These are phyloP conservation scores for Aspergillus sclerotiicarbonarius DNA, from an alignment of 495 filamentous ascomycete genomes.

Conservation along the genomic window DNA sequence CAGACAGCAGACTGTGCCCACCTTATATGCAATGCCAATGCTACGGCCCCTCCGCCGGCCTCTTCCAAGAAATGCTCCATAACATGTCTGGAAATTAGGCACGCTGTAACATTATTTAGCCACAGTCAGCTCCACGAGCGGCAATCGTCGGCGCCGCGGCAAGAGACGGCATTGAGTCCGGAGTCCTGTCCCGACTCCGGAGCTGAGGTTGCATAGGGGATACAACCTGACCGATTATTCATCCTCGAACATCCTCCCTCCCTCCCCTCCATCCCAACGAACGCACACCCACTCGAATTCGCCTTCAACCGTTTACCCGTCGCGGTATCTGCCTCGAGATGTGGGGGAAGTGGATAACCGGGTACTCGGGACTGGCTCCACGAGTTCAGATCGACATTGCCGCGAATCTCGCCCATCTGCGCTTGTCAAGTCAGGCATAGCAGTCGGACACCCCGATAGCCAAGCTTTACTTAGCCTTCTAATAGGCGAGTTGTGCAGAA, in stretches of 20 bases:
- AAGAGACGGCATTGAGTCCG: constrained; percentile 1
- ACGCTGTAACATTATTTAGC: not conserved
- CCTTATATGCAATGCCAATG: not conserved
- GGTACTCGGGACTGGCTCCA: not conserved
- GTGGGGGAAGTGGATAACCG: not conserved
- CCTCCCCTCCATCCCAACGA: no score
- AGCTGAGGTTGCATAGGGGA: not conserved
- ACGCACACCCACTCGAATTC: not conserved
- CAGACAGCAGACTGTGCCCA: not conserved
- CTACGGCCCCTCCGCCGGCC: not conserved
- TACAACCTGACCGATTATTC: not conserved
- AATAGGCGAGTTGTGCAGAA: not conserved
- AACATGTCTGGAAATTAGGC: not conserved
- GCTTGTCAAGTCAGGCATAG: not conserved
- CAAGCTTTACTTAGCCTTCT: not conserved
- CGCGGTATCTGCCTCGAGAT: not conserved
- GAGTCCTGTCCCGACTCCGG: not conserved
- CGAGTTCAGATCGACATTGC: not conserved
- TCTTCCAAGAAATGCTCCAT: not conserved
- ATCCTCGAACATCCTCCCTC: no score
- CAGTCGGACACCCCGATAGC: not conserved
- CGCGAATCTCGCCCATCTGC: not conserved
- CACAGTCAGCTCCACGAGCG: not conserved
- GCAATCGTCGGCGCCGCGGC: constrained; percentile 4
- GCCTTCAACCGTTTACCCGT: not conserved